Evolutionary conservation across 345 rosid genomes (phyloP).

Genomic region (Populus euphratica): DNA sequence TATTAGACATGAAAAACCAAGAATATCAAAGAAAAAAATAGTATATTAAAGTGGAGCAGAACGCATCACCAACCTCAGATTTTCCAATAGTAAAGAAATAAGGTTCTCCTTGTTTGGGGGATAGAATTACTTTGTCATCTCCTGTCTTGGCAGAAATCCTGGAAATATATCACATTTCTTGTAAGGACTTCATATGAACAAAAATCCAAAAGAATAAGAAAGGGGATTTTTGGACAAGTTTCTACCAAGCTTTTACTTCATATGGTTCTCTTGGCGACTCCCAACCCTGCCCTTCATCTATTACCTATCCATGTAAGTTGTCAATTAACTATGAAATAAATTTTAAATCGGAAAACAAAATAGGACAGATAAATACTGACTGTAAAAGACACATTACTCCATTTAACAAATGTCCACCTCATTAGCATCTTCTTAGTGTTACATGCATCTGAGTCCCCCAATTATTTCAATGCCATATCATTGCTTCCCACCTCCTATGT

Average conservation of each 20-base stretch:
- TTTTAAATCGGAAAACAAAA: background rate
- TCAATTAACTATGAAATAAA: background rate
- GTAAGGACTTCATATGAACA: constrained; percentile 5
- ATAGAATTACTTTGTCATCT: constrained; percentile 57
- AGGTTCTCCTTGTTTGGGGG: constrained; percentile 63
- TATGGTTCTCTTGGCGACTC: constrained; percentile 91
- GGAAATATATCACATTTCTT: constrained; percentile 5
- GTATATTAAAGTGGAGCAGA: background rate
- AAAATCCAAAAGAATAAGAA: background rate
- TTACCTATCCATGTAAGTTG: constrained; percentile 42
- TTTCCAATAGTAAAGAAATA: constrained; percentile 87
- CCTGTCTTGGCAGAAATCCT: constrained; percentile 86
- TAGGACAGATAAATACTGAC: background rate
- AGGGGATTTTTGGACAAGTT: constrained; percentile 14
- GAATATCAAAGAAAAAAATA: background rate
- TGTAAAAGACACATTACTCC: background rate
- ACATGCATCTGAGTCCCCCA: background rate
- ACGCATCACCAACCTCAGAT: constrained; percentile 63
- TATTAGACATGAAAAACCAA: background rate
- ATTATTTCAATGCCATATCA: background rate
- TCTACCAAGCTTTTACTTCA: constrained; percentile 83
- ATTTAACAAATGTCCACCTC: background rate
- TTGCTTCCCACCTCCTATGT: background rate
- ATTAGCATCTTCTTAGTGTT: background rate
- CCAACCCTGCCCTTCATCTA: constrained; percentile 90